phyloP scores from a whole-genome alignment of 768 basidiomycete genomes.

The Tylopilus intermedius region DNA sequence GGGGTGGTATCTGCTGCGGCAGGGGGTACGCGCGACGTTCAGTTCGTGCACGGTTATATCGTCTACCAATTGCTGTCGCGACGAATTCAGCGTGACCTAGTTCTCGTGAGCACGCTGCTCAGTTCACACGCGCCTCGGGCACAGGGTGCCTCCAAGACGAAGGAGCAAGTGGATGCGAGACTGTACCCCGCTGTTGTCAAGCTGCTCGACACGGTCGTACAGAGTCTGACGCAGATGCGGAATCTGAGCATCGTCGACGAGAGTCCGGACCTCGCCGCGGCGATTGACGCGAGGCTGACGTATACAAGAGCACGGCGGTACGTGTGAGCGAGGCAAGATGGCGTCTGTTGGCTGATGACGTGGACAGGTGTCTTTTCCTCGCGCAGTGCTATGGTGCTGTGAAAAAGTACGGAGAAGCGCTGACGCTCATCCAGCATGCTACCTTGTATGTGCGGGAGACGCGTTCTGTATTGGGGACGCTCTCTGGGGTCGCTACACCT shows the following conservation, averaged over 20 bases:
- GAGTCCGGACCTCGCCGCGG: conserved; percentile 74
- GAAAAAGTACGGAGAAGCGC: conserved; percentile 68
- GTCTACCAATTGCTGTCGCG: conserved; percentile 82
- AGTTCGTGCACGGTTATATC: conserved; percentile 83
- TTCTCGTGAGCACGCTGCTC: conserved; percentile 66
- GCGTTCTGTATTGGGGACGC: conserved; percentile 45
- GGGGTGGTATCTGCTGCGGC: conserved; percentile 35
- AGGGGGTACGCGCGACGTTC: conserved; percentile 61
- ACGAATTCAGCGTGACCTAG: conserved; percentile 84
- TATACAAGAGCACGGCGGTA: conserved; percentile 75
- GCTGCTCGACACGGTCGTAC: conserved; percentile 77
- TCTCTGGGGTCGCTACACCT: conserved; percentile 40
- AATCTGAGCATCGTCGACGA: conserved; percentile 82
- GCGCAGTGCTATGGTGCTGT: conserved; percentile 67
- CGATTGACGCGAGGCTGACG: conserved; percentile 69
- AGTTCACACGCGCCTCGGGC: conserved; percentile 36
- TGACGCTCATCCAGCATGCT: conserved; percentile 67
- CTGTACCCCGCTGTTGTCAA: conserved; percentile 87
- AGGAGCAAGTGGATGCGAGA: conserved; percentile 59
- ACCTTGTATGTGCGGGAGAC: conserved; percentile 73
- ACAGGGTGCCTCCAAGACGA: conserved; percentile 24
- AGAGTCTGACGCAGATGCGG: conserved; percentile 81
- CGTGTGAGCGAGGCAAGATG: conserved; percentile 6
- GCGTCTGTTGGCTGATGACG: conserved; percentile 1
- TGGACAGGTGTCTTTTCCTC: conserved; percentile 64